Evolutionary conservation across 495 filamentous ascomycete genomes (phyloP), one percentile per base, ranked within the genome.

Genomic region (Penicillium malachiteum): DNA sequence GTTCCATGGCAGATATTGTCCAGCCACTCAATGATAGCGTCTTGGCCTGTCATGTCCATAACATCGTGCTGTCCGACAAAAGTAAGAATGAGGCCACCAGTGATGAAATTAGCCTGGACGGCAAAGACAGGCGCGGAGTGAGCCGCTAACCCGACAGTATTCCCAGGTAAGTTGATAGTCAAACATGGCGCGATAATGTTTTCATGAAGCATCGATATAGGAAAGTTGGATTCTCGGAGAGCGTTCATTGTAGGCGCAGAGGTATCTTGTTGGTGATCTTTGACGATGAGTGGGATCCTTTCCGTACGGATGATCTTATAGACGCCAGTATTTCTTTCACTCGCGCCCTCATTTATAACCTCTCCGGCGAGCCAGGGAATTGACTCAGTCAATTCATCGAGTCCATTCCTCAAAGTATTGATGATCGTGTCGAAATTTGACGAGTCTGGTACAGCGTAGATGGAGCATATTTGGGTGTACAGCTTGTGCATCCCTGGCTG

Each of bases 281-380:
- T 79, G 0, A 81, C 55, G 41, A 75, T 52, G 10, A 84, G 65
- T 17, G 75, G 76, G 32, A 58, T 64, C 14, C 60, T 55, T 9
- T 60, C 56, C 3, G 62, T 66, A 5, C 71, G 62, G 26, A 60
- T 67, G 48, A 82, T 78, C 60, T 68, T 71, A 63, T 72, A 79
- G 18, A 63, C 48, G n/a, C 71, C 76, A 5, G 76, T 68, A 34
- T 69, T 64, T 26, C 59, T 65, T 37, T 67, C 60, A 17, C 60
- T 47, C 9, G 60, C 61, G 11, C 63, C 70, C 47, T 80, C 72
- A 7, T 73, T 70, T 37, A 81, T 59, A n/a, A 83, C 74, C 35
- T 80, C 67, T 7, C 81, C 81, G 10, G 82, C 73, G 39, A 82
- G 54, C 80, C 81, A 84, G 14, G 82, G 83, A 56, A 83, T 80